A percentile compares a stretch with the other conserved stretches of the same genome.
These are phyloP conservation scores for Phaeosphaeriaceae sp. DNA, from an alignment of 2,329 filamentous ascomycete genomes.

Conservation along the genomic window DNA sequence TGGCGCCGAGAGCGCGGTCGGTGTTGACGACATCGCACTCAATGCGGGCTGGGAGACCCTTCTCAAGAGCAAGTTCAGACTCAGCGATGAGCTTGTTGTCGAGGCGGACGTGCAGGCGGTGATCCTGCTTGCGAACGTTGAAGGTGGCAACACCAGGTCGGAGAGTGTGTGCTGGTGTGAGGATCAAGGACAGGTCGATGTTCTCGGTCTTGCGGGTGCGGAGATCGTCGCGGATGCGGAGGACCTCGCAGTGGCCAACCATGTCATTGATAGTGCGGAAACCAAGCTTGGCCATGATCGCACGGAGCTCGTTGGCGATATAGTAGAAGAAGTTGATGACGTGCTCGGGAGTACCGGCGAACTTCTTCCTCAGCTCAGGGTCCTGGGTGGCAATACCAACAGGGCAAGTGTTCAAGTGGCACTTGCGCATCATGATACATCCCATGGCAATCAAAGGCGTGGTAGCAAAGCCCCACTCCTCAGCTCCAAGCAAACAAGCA, in stretches of 20 bases:
- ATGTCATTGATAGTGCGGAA: conserved; percentile 97
- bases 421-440: conserved; percentile 93
- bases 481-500: conserved; percentile 92
- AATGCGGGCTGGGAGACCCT: conserved; percentile 89
- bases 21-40: conserved; percentile 98
- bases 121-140: conserved; percentile 97
- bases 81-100: conserved; percentile 98
- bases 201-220: conserved; percentile 89
- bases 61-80: conserved; percentile 91
- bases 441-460: conserved; percentile 96
- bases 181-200: conserved; percentile 88
- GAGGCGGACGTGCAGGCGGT: conserved; percentile 87
- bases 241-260: conserved; percentile 88
- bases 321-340: conserved; percentile 99
- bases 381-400: conserved; percentile 97
- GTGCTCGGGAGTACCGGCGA: conserved; percentile 89
- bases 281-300: conserved; percentile 95
- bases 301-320: conserved; percentile 91
- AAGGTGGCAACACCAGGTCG: conserved; percentile 94
- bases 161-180: conserved; percentile 95
- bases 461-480: conserved; percentile 97
- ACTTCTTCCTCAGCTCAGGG: conserved; percentile 92
- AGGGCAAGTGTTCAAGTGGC: conserved; percentile 75
- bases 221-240: conserved; percentile 87
- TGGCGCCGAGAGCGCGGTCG: conserved; percentile 90